These are phyloP conservation scores for Paspalum vaginatum DNA, from an alignment of 176 grass and related monocot species.

Conservation along the genomic window DNA sequence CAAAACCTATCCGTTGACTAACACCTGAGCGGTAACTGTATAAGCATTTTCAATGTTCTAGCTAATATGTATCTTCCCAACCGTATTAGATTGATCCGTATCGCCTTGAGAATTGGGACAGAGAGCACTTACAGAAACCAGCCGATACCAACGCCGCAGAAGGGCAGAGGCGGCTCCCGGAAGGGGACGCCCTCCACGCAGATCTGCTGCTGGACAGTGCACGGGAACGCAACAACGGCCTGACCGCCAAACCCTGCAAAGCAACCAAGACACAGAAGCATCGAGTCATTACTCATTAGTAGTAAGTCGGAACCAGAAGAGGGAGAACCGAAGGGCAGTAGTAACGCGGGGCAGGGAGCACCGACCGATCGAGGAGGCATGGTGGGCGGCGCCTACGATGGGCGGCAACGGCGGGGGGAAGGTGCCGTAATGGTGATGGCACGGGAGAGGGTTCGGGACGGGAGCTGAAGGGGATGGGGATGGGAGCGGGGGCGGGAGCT, in stretches of 20 bases:
- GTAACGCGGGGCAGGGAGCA: not conserved
- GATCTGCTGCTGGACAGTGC: constrained; percentile 41
- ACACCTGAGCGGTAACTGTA: too few species aligned
- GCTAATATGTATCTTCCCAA: too few species aligned
- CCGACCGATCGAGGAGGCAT: constrained; percentile 27
- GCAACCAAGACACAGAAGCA: not conserved
- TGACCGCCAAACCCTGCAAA: constrained; percentile 13
- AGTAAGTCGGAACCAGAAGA: constrained; percentile 7
- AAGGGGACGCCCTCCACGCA: constrained; percentile 50
- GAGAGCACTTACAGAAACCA: constrained; percentile 59
- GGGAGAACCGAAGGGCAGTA: not conserved
- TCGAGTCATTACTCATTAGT: too few species aligned
- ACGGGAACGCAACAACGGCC: constrained; percentile 30
- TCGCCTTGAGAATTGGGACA: not conserved
- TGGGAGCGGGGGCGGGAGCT: too few species aligned
- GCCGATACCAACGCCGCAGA: constrained; percentile 62
- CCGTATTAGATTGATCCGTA: not conserved
- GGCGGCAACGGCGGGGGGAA: too few species aligned
- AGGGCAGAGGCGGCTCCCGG: constrained; percentile 49
- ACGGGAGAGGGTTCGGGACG: not conserved
- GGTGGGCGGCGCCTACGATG: too few species aligned
- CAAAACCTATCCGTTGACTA: too few species aligned
- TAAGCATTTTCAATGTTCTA: too few species aligned
- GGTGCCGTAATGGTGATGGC: constrained; percentile 44
- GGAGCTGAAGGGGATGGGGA: not conserved